phyloP scores from a whole-genome alignment of 106 monocot genomes.

The Chionographis japonica region DNA sequence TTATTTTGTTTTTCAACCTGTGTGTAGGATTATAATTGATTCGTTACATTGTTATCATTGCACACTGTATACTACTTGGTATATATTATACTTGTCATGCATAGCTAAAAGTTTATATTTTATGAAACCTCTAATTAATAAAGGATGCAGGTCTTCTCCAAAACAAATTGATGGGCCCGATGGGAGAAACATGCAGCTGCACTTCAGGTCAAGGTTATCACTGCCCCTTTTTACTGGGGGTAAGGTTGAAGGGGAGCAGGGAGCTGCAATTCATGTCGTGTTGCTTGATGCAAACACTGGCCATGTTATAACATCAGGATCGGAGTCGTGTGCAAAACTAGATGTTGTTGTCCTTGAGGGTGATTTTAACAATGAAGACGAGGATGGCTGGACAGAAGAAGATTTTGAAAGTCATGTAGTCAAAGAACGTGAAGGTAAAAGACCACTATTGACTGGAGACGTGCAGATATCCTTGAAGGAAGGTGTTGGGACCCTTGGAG shows the following conservation, averaged over 20 bases:
- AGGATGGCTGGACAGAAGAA: conserved; percentile 64
- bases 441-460: conserved; percentile 70
- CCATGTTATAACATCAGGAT: conserved; percentile 53
- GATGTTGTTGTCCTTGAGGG: conserved; percentile 72
- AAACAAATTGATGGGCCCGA: conserved; percentile 60
- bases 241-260: conserved; percentile 76
- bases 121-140: not conserved
- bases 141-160: conserved; percentile 51
- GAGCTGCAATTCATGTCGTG: conserved; percentile 75
- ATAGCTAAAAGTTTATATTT: no score
- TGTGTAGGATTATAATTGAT: no score
- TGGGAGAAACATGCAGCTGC: conserved; percentile 61
- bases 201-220: conserved; percentile 52
- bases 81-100: no score
- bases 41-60: not conserved
- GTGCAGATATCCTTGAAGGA: conserved; percentile 56
- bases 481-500: conserved; percentile 73
- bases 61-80: no score
- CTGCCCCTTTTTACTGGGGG: conserved; percentile 74
- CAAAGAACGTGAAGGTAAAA: conserved; percentile 75
- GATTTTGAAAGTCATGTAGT: conserved; percentile 65
- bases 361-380: conserved; percentile 76
- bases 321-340: conserved; percentile 60
- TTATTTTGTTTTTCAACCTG: no score
- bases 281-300: conserved; percentile 63